Base-by-base conservation (phyloP, 2,329 filamentous ascomycete species). In the Immersiporthe knoxdaviesiana region DNA sequence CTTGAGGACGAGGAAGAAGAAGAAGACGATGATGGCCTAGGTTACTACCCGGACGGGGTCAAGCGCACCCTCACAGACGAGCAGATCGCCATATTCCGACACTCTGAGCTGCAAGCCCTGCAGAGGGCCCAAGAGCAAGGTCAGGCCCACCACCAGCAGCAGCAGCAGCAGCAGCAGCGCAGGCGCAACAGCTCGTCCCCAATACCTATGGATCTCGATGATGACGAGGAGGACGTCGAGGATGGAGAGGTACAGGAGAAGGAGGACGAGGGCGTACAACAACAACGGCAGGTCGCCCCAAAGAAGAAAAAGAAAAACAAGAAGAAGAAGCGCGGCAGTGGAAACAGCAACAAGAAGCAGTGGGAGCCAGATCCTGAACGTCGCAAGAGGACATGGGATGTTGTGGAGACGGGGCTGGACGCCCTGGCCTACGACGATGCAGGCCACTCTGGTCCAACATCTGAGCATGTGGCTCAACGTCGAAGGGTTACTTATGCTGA, bases 41-140 rank as follows among this genome's bases (percentile, higher is more conserved):
- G 94, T 24, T 95, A 93, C 79, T 98, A 98, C 74, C 80, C 87
- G 0, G 94, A 98, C 76, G 94, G 95, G 3, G 88, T 90, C 71
- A 96, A 96, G 77, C 91, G 95, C 54, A 97, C 94, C 24, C 84
- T 98, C 74, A 97, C 94, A 12, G 92, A 97, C 76, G 92, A 94
- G 74, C 92, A 97, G 81, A 93, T 97, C 74, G 88, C 88, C 66
- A 95, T 97, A 71, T 97, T 97, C 78, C 87, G 94, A 71, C 93
- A 97, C 77, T 95, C 92, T 2, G 95, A 98, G 79, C 86, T 97
- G 30, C 90, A 96, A 76, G 81, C 87, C 16, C 82, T 97, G 52
- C 82, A 92, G 35, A 87, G 88, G 71, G 82, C 85, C 70, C 77
- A 79, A 64, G 79, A 80, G 56, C 50, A 61, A 24, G 54, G 39